Conservation (phyloP, 177 flowering plant genomes). For the Vitis hybrid region DNA sequence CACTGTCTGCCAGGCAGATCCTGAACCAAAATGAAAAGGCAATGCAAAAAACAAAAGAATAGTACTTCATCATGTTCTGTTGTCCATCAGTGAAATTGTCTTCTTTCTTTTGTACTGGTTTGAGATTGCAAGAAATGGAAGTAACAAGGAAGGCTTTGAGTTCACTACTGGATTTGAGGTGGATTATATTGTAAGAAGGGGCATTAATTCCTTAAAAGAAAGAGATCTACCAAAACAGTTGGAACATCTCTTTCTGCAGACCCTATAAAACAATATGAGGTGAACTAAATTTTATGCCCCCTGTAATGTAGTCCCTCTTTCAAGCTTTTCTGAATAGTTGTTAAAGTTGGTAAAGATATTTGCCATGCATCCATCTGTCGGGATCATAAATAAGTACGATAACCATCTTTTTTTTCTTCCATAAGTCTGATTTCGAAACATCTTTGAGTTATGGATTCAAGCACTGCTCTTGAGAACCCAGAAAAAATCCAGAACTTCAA, state of each 20-base stretch:
- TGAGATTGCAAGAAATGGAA: slow-evolving; percentile 25
- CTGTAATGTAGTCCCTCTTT: too few species aligned
- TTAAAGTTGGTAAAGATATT: too few species aligned
- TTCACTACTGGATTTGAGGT: slow-evolving; percentile 39
- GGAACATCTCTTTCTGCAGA: too few species aligned
- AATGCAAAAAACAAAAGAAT: neutral
- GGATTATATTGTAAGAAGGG: slow-evolving; percentile 32
- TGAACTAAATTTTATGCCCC: too few species aligned
- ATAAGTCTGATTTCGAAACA: too few species aligned
- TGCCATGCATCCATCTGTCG: too few species aligned
- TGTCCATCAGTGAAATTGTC: neutral
- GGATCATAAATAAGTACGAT: too few species aligned
- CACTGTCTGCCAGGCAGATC: slow-evolving; percentile 31
- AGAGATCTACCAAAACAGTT: neutral
- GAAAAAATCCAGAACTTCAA: too few species aligned
- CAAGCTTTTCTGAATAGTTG: too few species aligned
- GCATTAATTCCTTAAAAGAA: slow-evolving; percentile 31
- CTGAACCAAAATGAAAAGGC: slow-evolving; percentile 7
- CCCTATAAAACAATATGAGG: too few species aligned
- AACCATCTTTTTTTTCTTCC: neutral
- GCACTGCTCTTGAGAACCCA: too few species aligned
- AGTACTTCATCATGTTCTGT: slow-evolving; percentile 16
- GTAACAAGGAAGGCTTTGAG: slow-evolving; percentile 37
- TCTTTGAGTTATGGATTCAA: too few species aligned
- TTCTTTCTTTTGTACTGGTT: neutral